phyloP scores from a whole-genome alignment of 352 stramenopile genomes.

The Pythium aristosporum region DNA sequence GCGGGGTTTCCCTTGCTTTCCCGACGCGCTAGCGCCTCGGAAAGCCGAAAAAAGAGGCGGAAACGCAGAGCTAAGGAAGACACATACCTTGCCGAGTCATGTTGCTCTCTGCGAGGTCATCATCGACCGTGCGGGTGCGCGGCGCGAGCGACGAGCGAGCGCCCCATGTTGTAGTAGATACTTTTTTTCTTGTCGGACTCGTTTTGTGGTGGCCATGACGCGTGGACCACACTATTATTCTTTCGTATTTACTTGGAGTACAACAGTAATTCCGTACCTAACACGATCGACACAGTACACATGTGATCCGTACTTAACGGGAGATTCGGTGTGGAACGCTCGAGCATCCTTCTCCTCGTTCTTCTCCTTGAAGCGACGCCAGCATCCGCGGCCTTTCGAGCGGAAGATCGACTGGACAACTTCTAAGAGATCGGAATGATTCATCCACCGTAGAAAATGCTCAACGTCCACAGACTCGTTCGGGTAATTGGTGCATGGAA shows the following conservation, averaged over 20 bases:
- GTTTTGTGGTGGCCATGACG: background rate
- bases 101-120: constrained; percentile 17
- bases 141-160: background rate
- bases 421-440: too few relatives aligned
- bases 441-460: background rate
- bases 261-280: background rate
- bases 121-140: constrained; percentile 12
- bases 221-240: background rate
- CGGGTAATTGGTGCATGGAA: background rate
- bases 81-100: constrained; percentile 18
- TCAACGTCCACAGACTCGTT: background rate
- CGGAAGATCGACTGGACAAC: background rate
- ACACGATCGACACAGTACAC: background rate
- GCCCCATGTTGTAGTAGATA: constrained; percentile 4
- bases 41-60: background rate
- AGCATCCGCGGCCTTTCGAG: background rate
- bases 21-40: background rate
- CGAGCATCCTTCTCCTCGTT: background rate
- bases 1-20: background rate
- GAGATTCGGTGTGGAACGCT: background rate
- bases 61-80: background rate
- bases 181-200: background rate
- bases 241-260: background rate
- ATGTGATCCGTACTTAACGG: background rate
- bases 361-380: too few relatives aligned